Percentiles rank a stretch among this genome's conserved stretches.
Conservation (phyloP, 1,284 basidiomycete species). For the Leccinum laetum region DNA sequence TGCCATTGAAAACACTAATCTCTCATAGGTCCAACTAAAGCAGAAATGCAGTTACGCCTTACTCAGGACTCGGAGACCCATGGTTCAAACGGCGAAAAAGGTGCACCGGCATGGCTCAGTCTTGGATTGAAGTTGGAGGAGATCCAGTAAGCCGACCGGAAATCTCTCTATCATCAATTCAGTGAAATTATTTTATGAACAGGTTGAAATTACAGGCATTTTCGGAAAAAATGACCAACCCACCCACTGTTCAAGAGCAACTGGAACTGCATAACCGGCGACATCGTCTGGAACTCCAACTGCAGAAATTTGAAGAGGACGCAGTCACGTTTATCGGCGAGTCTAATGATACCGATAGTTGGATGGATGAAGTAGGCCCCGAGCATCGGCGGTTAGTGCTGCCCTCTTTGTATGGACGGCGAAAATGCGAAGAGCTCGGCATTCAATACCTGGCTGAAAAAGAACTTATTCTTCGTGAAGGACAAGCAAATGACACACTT, state of each 20-base stretch:
- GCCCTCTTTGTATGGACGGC: not conserved
- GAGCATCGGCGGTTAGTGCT: not conserved
- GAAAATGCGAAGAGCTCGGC: not conserved
- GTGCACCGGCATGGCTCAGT: not conserved
- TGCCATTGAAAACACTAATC: too few relatives aligned
- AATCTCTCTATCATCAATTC: not conserved
- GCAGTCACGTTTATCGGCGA: not conserved
- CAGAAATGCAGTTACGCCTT: too few relatives aligned
- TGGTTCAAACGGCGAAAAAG: not conserved
- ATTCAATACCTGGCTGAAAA: not conserved
- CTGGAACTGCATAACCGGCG: not conserved
- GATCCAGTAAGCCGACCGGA: not conserved
- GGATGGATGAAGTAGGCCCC: not conserved
- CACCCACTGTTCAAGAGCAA: not conserved
- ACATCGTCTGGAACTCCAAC: not conserved
- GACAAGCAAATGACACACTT: not conserved
- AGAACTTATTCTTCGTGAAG: not conserved
- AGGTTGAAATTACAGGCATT: not conserved
- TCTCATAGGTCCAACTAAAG: not conserved
- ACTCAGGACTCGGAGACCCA: too few relatives aligned
- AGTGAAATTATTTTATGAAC: too few relatives aligned
- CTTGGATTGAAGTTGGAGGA: not conserved
- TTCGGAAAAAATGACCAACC: not conserved
- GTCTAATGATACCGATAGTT: not conserved
- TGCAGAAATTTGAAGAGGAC: not conserved